Evolutionary conservation across 2,329 filamentous ascomycete genomes (phyloP), one percentile per base, ranked within the genome.

Genomic region (Fusarium gaditjirri): DNA sequence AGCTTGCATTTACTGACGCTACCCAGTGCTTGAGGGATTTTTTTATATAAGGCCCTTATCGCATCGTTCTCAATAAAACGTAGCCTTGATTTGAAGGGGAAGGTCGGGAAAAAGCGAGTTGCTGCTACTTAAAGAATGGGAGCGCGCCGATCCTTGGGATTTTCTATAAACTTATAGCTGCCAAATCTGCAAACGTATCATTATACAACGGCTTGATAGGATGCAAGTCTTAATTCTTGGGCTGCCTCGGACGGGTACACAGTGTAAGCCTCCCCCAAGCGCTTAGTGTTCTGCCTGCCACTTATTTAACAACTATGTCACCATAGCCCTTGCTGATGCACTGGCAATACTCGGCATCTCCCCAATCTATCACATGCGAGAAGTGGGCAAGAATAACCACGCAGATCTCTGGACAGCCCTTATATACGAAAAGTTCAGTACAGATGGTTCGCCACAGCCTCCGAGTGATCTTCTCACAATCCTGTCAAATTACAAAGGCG

Each of bases 181-280:
- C 31, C 11, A 12, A 12, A 31, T 31, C 7, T 12, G 10, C 3
- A 31, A 31, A 4, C 31, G 11, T 13, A 11, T 3, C 19, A n/a
- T 16, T 2, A 0, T 11, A 29, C 4, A 16, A 11, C 27, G 17
- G 0, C 19, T 8, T n/a, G 8, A 0, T 1, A 47, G 3, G 44
- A 47, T 47, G 44, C 44, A 47, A 16, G 0, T n/a, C n/a, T n/a
- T 47, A n/a, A 2, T 47, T 29, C 44, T 47, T 47, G 44, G 44
- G n/a, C 17, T 47, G 19, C 44, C 44, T 1, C 44, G 44, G 5
- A 47, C 27, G 3, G 44, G 44, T 12, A 47, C 44, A 11, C 27
- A 47, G 2, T 47, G 44, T 29, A n/a, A n/a, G 44, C 11, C 13
- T 46, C 8, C 8, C 11, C 5, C 3, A 16, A 16, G 21, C 12